These are phyloP conservation scores for Friedmanniomyces simplex DNA, from an alignment of 495 filamentous ascomycete species.

Conservation along the genomic window DNA sequence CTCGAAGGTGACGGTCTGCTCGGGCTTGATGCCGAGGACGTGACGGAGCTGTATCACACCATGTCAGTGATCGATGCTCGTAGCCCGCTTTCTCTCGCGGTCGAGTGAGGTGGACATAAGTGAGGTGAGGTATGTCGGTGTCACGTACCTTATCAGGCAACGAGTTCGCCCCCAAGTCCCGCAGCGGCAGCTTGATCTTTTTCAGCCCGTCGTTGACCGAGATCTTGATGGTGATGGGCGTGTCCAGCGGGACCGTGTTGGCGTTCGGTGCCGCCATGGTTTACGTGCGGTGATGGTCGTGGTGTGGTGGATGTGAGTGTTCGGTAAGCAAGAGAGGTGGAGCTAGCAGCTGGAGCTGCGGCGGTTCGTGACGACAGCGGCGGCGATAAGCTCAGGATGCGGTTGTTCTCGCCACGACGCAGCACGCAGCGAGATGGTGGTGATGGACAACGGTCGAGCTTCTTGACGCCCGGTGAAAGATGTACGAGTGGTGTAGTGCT, in stretches of 20 bases:
- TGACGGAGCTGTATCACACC: slow-evolving; percentile 52
- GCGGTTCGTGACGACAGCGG: background rate
- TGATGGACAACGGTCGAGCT: too few relatives aligned
- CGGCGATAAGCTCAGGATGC: background rate
- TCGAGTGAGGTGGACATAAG: background rate
- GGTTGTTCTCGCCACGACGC: too few relatives aligned
- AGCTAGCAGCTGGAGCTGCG: background rate
- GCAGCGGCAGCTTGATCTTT: slow-evolving; percentile 82
- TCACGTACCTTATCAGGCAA: slow-evolving; percentile 77
- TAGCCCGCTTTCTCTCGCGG: background rate
- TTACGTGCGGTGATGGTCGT: background rate
- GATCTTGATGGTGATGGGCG: slow-evolving; percentile 77
- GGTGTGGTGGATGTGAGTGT: too few relatives aligned
- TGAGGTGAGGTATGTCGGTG: background rate
- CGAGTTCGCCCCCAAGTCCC: slow-evolving; percentile 64
- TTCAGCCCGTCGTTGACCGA: slow-evolving; percentile 59
- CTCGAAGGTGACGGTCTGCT: slow-evolving; percentile 67
- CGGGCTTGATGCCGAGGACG: slow-evolving; percentile 58
- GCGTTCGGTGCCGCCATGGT: slow-evolving; percentile 26
- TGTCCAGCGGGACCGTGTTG: slow-evolving; percentile 52
- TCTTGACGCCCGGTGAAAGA: too few relatives aligned
- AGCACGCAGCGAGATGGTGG: too few relatives aligned
- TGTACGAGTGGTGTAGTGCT: too few relatives aligned
- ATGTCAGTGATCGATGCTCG: slow-evolving; percentile 3
- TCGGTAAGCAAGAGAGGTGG: background rate